Base-by-base conservation (phyloP, 1,139 yeast genomes). In the Hyphopichia pseudoburtonii region DNA sequence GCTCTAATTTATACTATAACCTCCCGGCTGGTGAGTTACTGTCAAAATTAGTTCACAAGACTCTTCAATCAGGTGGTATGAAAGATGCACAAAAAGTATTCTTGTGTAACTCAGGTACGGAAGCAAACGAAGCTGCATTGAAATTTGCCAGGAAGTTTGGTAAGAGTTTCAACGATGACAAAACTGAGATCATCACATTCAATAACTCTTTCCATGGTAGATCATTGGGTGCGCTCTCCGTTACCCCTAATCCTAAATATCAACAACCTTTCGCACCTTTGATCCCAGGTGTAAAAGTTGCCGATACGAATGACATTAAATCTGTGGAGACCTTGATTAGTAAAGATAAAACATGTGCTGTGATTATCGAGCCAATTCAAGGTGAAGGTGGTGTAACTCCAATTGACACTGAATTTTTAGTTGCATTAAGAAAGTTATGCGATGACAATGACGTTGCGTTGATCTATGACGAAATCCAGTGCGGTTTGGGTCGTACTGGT, bases 311-410 rank as follows among this genome's bases (percentile, higher is more conserved):
- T 43, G 79, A 82, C 51, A 66, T 82, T 28, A 73, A 66, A 34
- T 74, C 83, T 23, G 82, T 87, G 10, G 73, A 80, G 44, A 51
- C 60, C 2, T 54, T 81, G 14, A 81, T 89, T 38, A 74, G 74
- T 43, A 62, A 60, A 42, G 85, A 83, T 8, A 79, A 83, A 51
- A 83, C 96, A 1, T 88, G 96, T 54, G 98, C 90, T 37, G 94
- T 92, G 28, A 90, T 92, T 39, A 81, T 92, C 28, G 98, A 92
- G 65, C 98, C 98, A 16, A 82, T 92, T 42, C 98, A 92, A 67
- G 98, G 97, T 48, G 98, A 92, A 67, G 98, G 98, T 39, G 98
- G 98, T 43, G 82, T 92, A 17, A 80, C 82, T 51, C 78, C 81
- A 16, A 76, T 87, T 38, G 73, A 77, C 22, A 54, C 64, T 0